phyloP scores from a whole-genome alignment of 495 filamentous ascomycete genomes.

The Parathielavia appendiculata region DNA sequence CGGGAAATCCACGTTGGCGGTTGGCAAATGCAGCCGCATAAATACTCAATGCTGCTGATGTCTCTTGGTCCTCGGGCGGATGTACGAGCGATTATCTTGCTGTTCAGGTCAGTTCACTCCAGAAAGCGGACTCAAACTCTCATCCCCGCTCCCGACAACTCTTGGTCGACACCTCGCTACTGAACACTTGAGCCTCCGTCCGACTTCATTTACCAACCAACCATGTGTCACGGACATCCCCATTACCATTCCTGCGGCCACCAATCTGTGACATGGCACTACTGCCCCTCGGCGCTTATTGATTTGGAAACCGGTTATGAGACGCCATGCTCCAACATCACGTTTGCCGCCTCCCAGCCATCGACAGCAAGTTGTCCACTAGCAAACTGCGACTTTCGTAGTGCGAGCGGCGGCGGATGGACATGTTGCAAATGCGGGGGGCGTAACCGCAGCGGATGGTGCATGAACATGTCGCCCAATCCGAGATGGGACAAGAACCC shows the following conservation, averaged over 20 bases:
- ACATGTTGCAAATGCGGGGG: slow-evolving; percentile 41
- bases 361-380: slow-evolving; percentile 36
- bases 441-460: slow-evolving; percentile 41
- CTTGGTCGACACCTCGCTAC: not conserved
- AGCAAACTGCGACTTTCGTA: slow-evolving; percentile 39
- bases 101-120: not conserved
- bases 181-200: not conserved
- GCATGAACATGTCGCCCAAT: slow-evolving; percentile 23
- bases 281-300: slow-evolving; percentile 40
- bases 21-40: not conserved
- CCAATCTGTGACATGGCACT: slow-evolving; percentile 41
- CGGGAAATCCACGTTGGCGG: not conserved
- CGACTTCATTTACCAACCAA: not conserved
- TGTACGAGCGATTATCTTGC: slow-evolving; percentile 4
- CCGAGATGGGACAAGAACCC: slow-evolving; percentile 35
- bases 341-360: slow-evolving; percentile 36
- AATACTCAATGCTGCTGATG: slow-evolving; percentile 2
- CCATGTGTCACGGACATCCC: slow-evolving; percentile 44
- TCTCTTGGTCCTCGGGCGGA: not conserved
- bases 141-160: not conserved
- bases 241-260: slow-evolving; percentile 41
- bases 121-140: not conserved
- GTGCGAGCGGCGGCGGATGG: slow-evolving; percentile 35
- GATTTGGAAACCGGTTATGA: slow-evolving; percentile 40
- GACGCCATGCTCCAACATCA: slow-evolving; percentile 38